A percentile compares a stretch with the other conserved stretches of the same genome.
Conservation (phyloP, 106 monocot genomes). For the Platanthera guangdongensis region DNA sequence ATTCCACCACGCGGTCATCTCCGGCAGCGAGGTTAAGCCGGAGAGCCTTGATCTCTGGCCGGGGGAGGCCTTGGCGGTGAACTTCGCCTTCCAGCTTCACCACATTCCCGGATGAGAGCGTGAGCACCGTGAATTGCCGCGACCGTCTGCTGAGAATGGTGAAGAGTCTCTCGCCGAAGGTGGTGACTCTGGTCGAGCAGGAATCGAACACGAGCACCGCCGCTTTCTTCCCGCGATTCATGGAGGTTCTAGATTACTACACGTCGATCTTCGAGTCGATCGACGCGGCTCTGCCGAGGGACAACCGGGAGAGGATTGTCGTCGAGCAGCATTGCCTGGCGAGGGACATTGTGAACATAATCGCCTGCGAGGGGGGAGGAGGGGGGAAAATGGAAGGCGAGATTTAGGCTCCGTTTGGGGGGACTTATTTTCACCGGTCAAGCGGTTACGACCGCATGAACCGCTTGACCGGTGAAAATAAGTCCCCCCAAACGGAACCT, state of each 20-base stretch:
- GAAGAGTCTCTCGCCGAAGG: slow-evolving; percentile 64
- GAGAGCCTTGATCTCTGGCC: slow-evolving; percentile 34
- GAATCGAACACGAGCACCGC: slow-evolving; percentile 89
- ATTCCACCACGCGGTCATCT: slow-evolving; percentile 43
- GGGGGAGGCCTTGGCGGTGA: slow-evolving; percentile 78
- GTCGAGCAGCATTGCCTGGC: slow-evolving; percentile 96
- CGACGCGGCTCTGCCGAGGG: slow-evolving; percentile 54
- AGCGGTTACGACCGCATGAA: no score
- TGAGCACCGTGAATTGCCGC: slow-evolving; percentile 70
- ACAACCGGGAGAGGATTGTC: slow-evolving; percentile 54
- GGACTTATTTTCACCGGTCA: no score
- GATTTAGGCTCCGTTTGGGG: no score
- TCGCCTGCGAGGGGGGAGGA: slow-evolving; percentile 84
- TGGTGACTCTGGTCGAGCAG: slow-evolving; percentile 81
- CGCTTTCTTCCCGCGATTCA: slow-evolving; percentile 62
- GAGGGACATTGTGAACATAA: slow-evolving; percentile 89
- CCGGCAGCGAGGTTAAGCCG: slow-evolving; percentile 41
- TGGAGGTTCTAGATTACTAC: slow-evolving; percentile 66
- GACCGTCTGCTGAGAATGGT: slow-evolving; percentile 72
- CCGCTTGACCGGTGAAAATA: no score
- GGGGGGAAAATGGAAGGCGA: slow-evolving; percentile 84
- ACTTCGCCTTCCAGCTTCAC: slow-evolving; percentile 78
- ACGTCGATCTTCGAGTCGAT: slow-evolving; percentile 71
- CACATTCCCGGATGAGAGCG: slow-evolving; percentile 89
- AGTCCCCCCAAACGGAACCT: no score